These are phyloP conservation scores for Solanum infundibuliforme DNA, from an alignment of 257 asterid genomes.

Conservation along the genomic window DNA sequence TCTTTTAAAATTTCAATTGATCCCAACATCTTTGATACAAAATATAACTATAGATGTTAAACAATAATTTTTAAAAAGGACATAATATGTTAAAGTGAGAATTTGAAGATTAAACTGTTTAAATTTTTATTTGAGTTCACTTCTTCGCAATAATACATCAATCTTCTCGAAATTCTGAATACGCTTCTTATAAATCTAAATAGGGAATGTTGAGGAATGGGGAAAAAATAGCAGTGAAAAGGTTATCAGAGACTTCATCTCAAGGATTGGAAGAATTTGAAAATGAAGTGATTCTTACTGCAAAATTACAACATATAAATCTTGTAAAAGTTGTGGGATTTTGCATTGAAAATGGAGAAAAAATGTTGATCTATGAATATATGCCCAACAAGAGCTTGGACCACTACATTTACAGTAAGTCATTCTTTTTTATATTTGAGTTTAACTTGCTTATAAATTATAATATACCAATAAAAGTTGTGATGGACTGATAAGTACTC, in stretches of 20 bases:
- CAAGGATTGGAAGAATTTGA: constrained; percentile 9
- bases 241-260: neutral
- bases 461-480: too few species aligned
- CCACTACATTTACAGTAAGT: neutral
- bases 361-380: constrained; percentile 1
- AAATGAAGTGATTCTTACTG: constrained; percentile 11
- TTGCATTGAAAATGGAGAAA: constrained; percentile 13
- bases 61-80: too few species aligned
- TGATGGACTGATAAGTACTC: neutral
- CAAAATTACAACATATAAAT: constrained; percentile 10
- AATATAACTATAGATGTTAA: too few species aligned
- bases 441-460: neutral
- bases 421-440: neutral
- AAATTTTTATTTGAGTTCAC: neutral
- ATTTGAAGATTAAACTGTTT: neutral
- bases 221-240: neutral
- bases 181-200: neutral
- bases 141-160: neutral
- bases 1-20: too few species aligned
- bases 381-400: neutral
- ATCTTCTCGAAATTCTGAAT: neutral
- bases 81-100: neutral
- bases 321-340: constrained; percentile 11
- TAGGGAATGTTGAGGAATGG: neutral
- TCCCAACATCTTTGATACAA: neutral